Conservation (phyloP, 1,284 basidiomycete genomes). For the Bjerkandera adusta region DNA sequence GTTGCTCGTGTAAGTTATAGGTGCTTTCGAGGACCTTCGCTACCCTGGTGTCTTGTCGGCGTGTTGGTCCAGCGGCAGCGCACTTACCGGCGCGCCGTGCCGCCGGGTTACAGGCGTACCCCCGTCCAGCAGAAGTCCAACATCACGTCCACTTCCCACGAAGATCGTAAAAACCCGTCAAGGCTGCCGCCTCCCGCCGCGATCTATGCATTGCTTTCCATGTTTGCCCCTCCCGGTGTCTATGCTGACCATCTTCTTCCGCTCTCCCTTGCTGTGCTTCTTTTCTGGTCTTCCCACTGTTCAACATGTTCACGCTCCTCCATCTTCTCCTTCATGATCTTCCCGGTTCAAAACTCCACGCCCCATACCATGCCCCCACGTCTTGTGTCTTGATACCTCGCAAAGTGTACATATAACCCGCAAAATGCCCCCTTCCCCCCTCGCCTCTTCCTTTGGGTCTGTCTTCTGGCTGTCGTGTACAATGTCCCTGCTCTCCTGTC, state of each 20-base stretch:
- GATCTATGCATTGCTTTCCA: too few species aligned
- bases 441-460: not conserved
- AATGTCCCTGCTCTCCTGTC: too few species aligned
- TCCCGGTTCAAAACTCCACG: not conserved
- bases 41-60: too few species aligned
- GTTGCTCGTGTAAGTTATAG: slow-evolving; percentile 55
- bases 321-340: not conserved
- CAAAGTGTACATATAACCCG: not conserved
- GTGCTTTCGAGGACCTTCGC: not conserved
- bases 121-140: too few species aligned
- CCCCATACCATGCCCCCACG: not conserved
- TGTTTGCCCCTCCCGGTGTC: not conserved
- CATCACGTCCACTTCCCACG: too few species aligned
- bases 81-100: not conserved
- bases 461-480: too few species aligned
- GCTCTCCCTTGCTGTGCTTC: not conserved
- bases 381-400: not conserved
- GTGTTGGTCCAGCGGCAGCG: too few species aligned
- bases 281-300: not conserved
- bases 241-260: not conserved
- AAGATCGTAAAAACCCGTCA: too few species aligned
- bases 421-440: not conserved
- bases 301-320: too few species aligned
- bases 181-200: too few species aligned
- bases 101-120: too few species aligned